Conservation (phyloP, 371 early-diverging fungal genomes). For the Saksenaea oblongispora region DNA sequence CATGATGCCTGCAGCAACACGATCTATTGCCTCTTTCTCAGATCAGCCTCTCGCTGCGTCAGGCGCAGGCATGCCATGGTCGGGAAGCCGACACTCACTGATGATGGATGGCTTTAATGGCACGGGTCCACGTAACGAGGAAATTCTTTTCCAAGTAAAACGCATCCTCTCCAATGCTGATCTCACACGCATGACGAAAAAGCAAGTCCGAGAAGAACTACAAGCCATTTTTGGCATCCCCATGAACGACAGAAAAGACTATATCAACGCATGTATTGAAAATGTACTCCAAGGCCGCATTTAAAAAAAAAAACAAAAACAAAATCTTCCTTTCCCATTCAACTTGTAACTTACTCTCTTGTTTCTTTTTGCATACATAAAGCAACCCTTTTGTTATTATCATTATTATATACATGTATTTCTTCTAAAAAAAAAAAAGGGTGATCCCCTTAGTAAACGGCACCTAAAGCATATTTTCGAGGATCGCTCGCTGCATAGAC, state of each 20-base stretch:
- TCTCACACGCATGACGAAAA: constrained; percentile 83
- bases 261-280: constrained; percentile 53
- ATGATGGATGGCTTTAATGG: constrained; percentile 34
- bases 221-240: constrained; percentile 44
- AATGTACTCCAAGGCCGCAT: constrained; percentile 39
- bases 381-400: background rate
- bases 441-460: constrained; percentile 26
- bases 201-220: constrained; percentile 61
- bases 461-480: constrained; percentile 43
- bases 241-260: constrained; percentile 57
- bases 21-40: constrained; percentile 11
- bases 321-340: background rate
- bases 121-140: constrained; percentile 63
- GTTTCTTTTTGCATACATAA: background rate
- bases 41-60: constrained; percentile 11
- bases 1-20: constrained; percentile 13
- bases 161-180: constrained; percentile 77
- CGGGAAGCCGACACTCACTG: constrained; percentile 31
- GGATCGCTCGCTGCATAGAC: constrained; percentile 47
- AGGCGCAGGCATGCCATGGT: constrained; percentile 4
- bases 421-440: too few species aligned
- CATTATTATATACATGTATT: background rate
- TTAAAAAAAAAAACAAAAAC: constrained; percentile 12
- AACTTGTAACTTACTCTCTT: background rate
- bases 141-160: constrained; percentile 75